Evolutionary conservation across 176 grass and related monocot genomes (phyloP), one percentile per base, ranked within the genome.

Genomic region (Triticum monococcum): DNA sequence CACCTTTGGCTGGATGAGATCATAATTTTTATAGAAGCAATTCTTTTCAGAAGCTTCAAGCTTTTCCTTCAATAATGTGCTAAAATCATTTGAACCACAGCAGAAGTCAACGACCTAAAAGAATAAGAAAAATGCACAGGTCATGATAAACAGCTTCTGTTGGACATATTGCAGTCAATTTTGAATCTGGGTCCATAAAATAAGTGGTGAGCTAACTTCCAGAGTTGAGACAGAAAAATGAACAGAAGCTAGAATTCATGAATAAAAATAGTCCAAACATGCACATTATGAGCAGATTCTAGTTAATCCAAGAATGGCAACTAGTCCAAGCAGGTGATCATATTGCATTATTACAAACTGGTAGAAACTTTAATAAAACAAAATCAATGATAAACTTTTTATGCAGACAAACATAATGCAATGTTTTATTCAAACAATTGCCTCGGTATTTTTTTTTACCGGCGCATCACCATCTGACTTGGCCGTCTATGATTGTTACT

Each of bases 1-100:
- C 16, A 50, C 94, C 94, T 96, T 96, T 35, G 94, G 89, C 78
- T 89, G 89, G 37, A 95, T 95, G 65, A 98, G 84, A 91, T 98
- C 96, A 86, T 84, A 98, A 64, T 98, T 98, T 93, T 92, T 98
- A 80, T 94, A 98, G 63, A 86, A 84, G 74, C 96, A 98, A 56
- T 80, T 88, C 81, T 98, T 98, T 64, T 89, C 93, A 82, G 83
- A 91, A 78, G 78, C 89, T 80, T 92, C 88, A 31, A 98, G 72
- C 23, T 91, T 95, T 40, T 94, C 93, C 83, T 92, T 95, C 96
- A 98, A 79, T 59, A 98, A 71, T 71, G 76, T 81, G 86, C 93
- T 92, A 81, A 95, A 98, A 88, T 98, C 96, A 75, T 98, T 98
- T 35, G 96, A 89, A 84, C 96, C 96, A 78, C 96, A 98, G 62